Evolutionary conservation across 768 basidiomycete genomes (phyloP).

Genomic region (Phaffia australis): DNA sequence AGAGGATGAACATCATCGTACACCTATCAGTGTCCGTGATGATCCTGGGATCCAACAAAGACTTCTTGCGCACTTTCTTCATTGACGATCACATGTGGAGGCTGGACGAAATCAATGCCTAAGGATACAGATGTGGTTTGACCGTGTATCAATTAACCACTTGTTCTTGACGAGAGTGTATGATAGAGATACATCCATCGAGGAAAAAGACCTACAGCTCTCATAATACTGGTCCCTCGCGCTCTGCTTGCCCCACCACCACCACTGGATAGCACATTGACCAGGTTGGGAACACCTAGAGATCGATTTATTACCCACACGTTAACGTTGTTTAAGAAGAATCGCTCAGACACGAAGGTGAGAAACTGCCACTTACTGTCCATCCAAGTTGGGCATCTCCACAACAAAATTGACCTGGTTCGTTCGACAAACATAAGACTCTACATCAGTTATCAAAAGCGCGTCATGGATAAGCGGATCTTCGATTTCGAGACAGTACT

Average conservation of each 20-base stretch:
- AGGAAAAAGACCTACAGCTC: slow-evolving; percentile 1
- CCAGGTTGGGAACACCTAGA: slow-evolving; percentile 4
- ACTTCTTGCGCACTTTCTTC: too few relatives aligned
- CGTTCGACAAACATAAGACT: neutral
- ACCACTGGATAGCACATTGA: slow-evolving; percentile 12
- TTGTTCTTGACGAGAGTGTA: neutral
- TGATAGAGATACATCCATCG: too few relatives aligned
- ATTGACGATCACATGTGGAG: neutral
- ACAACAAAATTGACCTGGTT: slow-evolving; percentile 13
- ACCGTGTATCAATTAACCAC: neutral
- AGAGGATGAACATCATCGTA: too few relatives aligned
- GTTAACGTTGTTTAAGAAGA: neutral
- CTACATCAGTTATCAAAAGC: too few relatives aligned
- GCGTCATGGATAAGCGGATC: neutral
- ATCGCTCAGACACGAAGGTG: too few relatives aligned
- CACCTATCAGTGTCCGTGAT: too few relatives aligned
- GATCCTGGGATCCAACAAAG: too few relatives aligned
- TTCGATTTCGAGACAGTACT: neutral
- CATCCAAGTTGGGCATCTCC: slow-evolving; percentile 15
- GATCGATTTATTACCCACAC: neutral
- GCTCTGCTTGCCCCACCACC: slow-evolving; percentile 17
- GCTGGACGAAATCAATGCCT: slow-evolving; percentile 24
- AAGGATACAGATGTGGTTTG: too few relatives aligned
- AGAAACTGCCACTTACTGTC: neutral
- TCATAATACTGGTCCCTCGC: slow-evolving; percentile 21